Evolutionary conservation across 1,139 yeast species (phyloP), one percentile per base, ranked within the genome.

Genomic region (Lodderomyces orthopsilosis): DNA sequence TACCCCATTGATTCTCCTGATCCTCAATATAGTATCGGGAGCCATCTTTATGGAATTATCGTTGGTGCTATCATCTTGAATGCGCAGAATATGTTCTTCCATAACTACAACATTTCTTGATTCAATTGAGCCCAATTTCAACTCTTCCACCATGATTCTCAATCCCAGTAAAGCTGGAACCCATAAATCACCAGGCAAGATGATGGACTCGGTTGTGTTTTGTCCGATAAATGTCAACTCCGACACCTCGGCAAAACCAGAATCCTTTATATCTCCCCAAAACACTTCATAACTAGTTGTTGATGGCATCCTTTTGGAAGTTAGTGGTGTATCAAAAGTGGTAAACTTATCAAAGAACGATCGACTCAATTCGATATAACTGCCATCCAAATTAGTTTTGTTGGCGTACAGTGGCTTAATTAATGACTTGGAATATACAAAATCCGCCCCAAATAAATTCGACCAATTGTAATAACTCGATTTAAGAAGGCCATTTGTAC

Each of bases 381-480:
- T 55, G 4, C 62, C 63, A 42, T 62, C 63, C 19, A 58, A 47
- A 4, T 51, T 37, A 3, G 58, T 50, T n/a, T 47, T 38, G 18
- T 19, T 37, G 18, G 66, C 47, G 47, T 72, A 59, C 2, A 33
- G 15, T 1, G 83, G 83, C 43, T 63, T 58, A 1, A 59, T 51
- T 13, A 79, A 58, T 1, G 75, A 65, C 2, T 54, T 44, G 7
- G 44, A 41, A 53, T 59, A 77, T 10, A 55, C 48, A 35, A 55
- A 44, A 49, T 79, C 81, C 1, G 75, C 57, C 32, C 62, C 64
- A 49, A 76, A 79, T 2, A 76, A 52, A 27, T 60, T 56, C 35
- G 58, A 57, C 68, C 70, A 67, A 3, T 55, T 51, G 46, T 73
- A 73, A 49, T 68, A 65, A 30, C 61, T 55, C 2, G 74, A 59